Conservation (phyloP, 2,329 filamentous ascomycete genomes). For the Akanthomyces muscarius region DNA sequence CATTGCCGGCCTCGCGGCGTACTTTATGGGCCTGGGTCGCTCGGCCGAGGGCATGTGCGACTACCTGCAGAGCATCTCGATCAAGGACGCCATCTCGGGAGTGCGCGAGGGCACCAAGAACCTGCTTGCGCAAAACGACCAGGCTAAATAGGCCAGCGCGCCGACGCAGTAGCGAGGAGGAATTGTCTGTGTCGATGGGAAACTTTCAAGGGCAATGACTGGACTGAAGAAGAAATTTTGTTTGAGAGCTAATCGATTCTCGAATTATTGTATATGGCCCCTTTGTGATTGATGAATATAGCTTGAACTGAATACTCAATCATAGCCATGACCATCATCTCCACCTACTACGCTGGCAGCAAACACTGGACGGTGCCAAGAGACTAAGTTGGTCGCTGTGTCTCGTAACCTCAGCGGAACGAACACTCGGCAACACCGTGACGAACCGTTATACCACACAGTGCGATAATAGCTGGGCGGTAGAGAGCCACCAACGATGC, state of each 20-base stretch:
- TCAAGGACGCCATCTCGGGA: not conserved
- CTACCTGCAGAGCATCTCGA: not conserved
- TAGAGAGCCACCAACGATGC: too few species aligned
- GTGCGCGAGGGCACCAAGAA: not conserved
- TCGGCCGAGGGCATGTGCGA: constrained; percentile 1
- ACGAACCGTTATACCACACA: too few species aligned
- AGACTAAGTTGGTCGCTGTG: too few species aligned
- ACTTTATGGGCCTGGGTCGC: constrained; percentile 8
- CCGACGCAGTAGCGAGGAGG: not conserved
- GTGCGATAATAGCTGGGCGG: too few species aligned
- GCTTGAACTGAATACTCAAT: too few species aligned
- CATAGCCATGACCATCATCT: too few species aligned
- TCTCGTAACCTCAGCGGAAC: too few species aligned
- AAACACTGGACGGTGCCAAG: too few species aligned
- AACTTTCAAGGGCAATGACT: not conserved
- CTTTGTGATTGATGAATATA: not conserved
- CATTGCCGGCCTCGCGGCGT: constrained; percentile 35
- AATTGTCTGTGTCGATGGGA: not conserved
- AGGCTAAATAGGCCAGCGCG: not conserved
- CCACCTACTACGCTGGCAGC: too few species aligned
- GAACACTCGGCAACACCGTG: too few species aligned
- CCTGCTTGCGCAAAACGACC: constrained; percentile 12
- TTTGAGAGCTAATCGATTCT: not conserved
- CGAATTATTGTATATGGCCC: not conserved
- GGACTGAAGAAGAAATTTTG: not conserved